phyloP scores from a whole-genome alignment of 805 yeast genomes.

The Starmerella scarabaei region DNA sequence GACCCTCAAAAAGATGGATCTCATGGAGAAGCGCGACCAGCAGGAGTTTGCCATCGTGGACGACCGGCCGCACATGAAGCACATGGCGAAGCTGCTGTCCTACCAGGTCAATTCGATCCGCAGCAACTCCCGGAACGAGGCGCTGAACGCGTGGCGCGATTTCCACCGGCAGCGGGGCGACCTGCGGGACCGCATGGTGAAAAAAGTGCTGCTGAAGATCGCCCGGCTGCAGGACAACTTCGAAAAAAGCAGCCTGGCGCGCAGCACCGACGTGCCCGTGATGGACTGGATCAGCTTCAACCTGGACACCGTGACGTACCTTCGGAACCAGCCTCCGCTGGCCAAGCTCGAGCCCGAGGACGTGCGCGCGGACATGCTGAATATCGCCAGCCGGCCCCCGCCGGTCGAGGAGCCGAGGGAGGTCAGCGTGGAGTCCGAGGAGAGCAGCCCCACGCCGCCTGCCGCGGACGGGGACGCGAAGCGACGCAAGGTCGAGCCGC shows the following conservation, averaged over 20 bases:
- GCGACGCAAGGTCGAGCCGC: background rate
- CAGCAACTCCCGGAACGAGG: conserved; percentile 12
- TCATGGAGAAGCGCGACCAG: conserved; percentile 5
- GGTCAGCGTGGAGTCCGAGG: background rate
- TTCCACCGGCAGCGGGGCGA: conserved; percentile 21
- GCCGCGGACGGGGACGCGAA: background rate
- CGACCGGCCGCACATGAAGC: conserved; percentile 10
- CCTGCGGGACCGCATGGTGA: conserved; percentile 20
- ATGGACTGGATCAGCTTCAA: conserved; percentile 22
- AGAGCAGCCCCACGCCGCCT: conserved; percentile 1
- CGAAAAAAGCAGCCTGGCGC: conserved; percentile 7
- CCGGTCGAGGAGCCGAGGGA: background rate
- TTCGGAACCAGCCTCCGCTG: conserved; percentile 16
- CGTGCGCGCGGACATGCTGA: conserved; percentile 16
- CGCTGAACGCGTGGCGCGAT: conserved; percentile 23
- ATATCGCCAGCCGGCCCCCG: background rate
- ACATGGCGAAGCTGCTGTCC: conserved; percentile 10
- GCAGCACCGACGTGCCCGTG: conserved; percentile 13
- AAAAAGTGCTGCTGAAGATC: conserved; percentile 18
- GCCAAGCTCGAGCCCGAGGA: conserved; percentile 17
- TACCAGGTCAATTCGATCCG: conserved; percentile 13
- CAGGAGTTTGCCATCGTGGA: conserved; percentile 2
- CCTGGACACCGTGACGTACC: conserved; percentile 20
- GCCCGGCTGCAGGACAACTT: conserved; percentile 22
- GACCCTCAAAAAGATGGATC: conserved; percentile 17